Evolutionary conservation across 768 basidiomycete species (phyloP).

Genomic region (Lyophyllum shimeji): DNA sequence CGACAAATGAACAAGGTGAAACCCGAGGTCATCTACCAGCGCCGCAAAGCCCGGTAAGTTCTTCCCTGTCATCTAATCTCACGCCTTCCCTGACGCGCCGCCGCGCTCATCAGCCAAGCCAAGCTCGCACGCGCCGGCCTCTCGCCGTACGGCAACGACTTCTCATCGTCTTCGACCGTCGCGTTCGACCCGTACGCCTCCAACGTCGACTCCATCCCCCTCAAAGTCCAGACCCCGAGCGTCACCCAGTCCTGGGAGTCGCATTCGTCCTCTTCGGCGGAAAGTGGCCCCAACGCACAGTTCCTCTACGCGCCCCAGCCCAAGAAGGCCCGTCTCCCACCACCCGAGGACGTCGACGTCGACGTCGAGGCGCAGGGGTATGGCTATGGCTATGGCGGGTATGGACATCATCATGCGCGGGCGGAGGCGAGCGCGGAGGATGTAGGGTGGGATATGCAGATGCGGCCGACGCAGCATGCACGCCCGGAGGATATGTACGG

Average conservation of each 20-base stretch:
- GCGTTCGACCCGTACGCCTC: constrained; percentile 24
- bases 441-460: constrained; percentile 30
- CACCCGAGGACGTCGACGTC: constrained; percentile 4
- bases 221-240: constrained; percentile 31
- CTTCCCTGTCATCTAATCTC: neutral
- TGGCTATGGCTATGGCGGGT: constrained; percentile 1
- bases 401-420: neutral
- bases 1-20: constrained; percentile 69
- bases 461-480: constrained; percentile 11
- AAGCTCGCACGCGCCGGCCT: constrained; percentile 39
- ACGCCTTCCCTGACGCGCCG: neutral
- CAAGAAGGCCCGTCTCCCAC: constrained; percentile 17
- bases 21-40: constrained; percentile 62
- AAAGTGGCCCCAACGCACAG: constrained; percentile 41
- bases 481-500: constrained; percentile 6
- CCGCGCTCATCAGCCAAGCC: constrained; percentile 43
- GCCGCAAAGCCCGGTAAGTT: constrained; percentile 66
- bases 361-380: constrained; percentile 15
- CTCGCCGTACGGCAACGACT: constrained; percentile 14
- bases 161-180: constrained; percentile 19
- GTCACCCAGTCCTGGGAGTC: constrained; percentile 20
- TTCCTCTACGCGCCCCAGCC: constrained; percentile 53
- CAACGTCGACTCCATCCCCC: constrained; percentile 38
- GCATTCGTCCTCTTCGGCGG: neutral
- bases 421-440: constrained; percentile 28